These are phyloP conservation scores for Rhododendron griersonianum DNA, from an alignment of 148 eudicot species.

Conservation along the genomic window DNA sequence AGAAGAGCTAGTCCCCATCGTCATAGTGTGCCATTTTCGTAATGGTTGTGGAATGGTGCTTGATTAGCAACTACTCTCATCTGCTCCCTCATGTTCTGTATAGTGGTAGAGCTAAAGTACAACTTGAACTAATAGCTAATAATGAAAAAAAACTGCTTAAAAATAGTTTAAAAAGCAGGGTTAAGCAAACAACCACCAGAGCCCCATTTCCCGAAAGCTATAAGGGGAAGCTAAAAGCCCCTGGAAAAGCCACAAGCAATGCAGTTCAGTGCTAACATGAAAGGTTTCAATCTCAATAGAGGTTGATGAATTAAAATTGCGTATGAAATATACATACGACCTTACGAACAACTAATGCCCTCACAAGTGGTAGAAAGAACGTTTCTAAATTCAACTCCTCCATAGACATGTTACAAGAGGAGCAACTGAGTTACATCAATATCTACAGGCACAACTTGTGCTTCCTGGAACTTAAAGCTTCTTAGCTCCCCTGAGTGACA, in stretches of 20 bases:
- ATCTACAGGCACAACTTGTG: neutral
- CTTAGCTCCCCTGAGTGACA: neutral
- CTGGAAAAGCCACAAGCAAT: neutral
- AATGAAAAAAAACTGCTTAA: neutral
- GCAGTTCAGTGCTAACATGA: neutral
- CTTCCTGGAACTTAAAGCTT: neutral
- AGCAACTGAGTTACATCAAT: neutral
- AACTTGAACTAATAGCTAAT: no score
- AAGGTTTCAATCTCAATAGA: neutral
- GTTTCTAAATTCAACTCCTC: neutral
- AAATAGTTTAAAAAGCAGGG: neutral
- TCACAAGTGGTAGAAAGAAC: neutral
- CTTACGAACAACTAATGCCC: neutral
- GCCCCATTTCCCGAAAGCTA: neutral
- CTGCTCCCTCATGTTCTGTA: neutral
- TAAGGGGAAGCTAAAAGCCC: neutral
- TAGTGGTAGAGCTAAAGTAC: neutral
- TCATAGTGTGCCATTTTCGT: no score
- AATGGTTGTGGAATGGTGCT: no score
- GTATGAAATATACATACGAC: neutral
- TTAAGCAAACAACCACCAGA: neutral
- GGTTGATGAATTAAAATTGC: no score
- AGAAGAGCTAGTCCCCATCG: no score
- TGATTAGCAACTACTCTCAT: neutral
- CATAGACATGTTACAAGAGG: neutral